Evolutionary conservation across 1,139 yeast species (phyloP).

Genomic region (Groenewaldozyma auringiensis): DNA sequence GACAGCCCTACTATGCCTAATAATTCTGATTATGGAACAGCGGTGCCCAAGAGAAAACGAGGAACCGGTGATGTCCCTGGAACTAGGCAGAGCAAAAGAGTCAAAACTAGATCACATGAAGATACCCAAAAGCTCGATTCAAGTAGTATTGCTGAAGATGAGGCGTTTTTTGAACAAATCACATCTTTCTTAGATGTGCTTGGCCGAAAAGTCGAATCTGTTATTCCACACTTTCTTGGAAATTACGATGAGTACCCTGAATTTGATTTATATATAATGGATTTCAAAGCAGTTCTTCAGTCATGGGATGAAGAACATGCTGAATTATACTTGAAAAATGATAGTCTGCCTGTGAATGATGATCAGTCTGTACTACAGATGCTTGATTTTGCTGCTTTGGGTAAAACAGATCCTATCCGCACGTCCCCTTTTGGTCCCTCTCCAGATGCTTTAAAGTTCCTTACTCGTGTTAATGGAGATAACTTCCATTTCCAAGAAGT

Average conservation of each 20-base stretch:
- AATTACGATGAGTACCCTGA: conserved; percentile 15
- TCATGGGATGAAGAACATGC: conserved; percentile 38
- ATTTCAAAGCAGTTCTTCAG: conserved; percentile 35
- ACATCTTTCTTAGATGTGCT: conserved; percentile 20
- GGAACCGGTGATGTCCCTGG: conserved; percentile 8
- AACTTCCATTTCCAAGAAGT: conserved; percentile 42
- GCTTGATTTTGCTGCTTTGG: conserved; percentile 31
- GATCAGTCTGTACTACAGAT: conserved; percentile 34
- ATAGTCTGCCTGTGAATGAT: conserved; percentile 10
- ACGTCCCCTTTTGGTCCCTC: conserved; percentile 14
- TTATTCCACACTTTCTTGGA: conserved; percentile 20
- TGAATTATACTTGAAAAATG: conserved; percentile 20
- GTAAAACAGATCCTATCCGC: conserved; percentile 22
- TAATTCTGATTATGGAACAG: too few species aligned
- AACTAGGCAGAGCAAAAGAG: conserved; percentile 22
- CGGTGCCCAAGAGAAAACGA: conserved; percentile 9
- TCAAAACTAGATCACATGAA: conserved; percentile 25
- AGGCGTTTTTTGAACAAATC: conserved; percentile 27
- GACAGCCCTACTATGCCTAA: neutral
- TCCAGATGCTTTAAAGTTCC: conserved; percentile 27
- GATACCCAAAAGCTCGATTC: conserved; percentile 27
- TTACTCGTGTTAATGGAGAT: conserved; percentile 30
- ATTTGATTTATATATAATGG: conserved; percentile 27
- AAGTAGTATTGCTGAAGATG: conserved; percentile 23
- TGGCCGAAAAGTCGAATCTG: conserved; percentile 19